Conservation (phyloP, 176 grass and related monocot species). For the Neostapfia colusana region DNA sequence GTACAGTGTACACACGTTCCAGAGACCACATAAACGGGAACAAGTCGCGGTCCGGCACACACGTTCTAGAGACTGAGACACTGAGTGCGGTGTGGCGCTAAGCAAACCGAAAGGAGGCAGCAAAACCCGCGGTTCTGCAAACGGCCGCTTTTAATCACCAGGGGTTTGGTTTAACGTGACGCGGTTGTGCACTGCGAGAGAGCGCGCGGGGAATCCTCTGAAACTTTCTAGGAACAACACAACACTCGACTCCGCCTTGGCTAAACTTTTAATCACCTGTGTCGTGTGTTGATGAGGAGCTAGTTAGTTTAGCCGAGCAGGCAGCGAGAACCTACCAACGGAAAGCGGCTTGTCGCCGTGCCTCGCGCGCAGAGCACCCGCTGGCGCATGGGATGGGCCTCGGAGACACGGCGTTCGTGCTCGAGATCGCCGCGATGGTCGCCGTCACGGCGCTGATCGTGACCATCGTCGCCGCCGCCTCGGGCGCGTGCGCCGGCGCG, state of each 20-base stretch:
- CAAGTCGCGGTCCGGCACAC: no score
- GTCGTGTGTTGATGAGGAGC: no score
- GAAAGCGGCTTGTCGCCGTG: not conserved
- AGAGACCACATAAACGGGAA: no score
- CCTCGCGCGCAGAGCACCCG: not conserved
- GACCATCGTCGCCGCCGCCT: not conserved
- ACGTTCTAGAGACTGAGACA: no score
- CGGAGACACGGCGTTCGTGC: not conserved
- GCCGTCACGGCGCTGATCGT: constrained; percentile 18
- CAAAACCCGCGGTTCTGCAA: not conserved
- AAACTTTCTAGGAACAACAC: constrained; percentile 23
- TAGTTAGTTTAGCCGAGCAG: not conserved
- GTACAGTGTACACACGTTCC: no score
- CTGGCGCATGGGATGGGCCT: no score
- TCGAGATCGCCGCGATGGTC: constrained; percentile 31
- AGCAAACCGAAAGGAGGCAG: not conserved
- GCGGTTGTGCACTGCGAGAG: not conserved
- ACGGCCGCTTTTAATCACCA: not conserved
- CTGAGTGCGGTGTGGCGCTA: not conserved
- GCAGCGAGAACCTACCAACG: not conserved
- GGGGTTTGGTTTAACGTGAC: not conserved
- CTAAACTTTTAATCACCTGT: not conserved
- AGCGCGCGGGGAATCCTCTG: not conserved
- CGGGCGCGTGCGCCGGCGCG: not conserved
- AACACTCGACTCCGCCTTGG: not conserved